phyloP scores from a whole-genome alignment of 257 asterid genomes.

The Forsythia suspensa region DNA sequence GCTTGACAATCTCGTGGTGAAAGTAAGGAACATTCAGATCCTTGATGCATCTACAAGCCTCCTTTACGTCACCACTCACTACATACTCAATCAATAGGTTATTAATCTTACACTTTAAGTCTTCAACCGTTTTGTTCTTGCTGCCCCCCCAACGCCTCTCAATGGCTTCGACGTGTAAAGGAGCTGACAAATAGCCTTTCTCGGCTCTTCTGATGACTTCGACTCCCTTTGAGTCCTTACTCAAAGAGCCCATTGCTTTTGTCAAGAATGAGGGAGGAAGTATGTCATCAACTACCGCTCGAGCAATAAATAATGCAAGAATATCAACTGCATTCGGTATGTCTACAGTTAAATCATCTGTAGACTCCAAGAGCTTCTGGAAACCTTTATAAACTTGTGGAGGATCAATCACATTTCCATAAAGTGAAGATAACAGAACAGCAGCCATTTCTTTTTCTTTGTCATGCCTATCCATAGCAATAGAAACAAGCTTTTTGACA shows the following conservation, averaged over 20 bases:
- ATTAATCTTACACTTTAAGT: slow-evolving; percentile 63
- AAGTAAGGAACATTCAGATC: slow-evolving; percentile 82
- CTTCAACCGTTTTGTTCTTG: slow-evolving; percentile 74
- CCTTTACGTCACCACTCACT: slow-evolving; percentile 79
- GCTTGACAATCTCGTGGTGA: slow-evolving; percentile 90
- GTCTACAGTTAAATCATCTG: slow-evolving; percentile 83
- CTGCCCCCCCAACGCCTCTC: slow-evolving; percentile 95
- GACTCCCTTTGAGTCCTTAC: slow-evolving; percentile 61
- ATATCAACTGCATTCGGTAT: slow-evolving; percentile 83
- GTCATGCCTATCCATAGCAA: slow-evolving; percentile 93
- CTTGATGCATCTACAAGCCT: slow-evolving; percentile 78
- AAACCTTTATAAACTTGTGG: slow-evolving; percentile 95
- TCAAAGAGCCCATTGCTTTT: slow-evolving; percentile 49
- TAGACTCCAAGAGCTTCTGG: slow-evolving; percentile 76
- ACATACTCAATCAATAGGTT: slow-evolving; percentile 63
- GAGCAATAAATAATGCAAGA: slow-evolving; percentile 84
- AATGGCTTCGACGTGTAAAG: slow-evolving; percentile 75
- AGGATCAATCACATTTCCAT: slow-evolving; percentile 73
- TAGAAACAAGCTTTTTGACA: slow-evolving; percentile 79
- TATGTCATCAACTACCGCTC: slow-evolving; percentile 90
- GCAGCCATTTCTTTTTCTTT: slow-evolving; percentile 98
- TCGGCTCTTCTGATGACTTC: slow-evolving; percentile 73
- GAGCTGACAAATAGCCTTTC: slow-evolving; percentile 78
- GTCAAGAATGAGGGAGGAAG: slow-evolving; percentile 88
- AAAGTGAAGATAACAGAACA: slow-evolving; percentile 67